A percentile compares a stretch with the other conserved stretches of the same genome.
These are phyloP conservation scores for Spathaspora boniae DNA, from an alignment of 805 yeast genomes.

Conservation along the genomic window DNA sequence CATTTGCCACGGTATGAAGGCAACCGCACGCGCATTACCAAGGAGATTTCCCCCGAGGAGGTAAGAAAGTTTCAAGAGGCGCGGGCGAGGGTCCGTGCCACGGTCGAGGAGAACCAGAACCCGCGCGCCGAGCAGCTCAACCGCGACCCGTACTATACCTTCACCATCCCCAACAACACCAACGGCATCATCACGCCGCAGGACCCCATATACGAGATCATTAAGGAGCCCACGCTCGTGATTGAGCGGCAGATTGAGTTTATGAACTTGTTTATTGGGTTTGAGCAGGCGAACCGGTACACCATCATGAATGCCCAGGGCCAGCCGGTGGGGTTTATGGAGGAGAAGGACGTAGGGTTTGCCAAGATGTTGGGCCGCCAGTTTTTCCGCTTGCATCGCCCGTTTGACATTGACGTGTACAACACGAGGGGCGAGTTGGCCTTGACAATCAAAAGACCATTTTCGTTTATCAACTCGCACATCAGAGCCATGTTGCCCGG, in stretches of 20 bases:
- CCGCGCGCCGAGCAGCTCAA: constrained; percentile 22
- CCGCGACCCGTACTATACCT: constrained; percentile 31
- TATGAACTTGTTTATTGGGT: constrained; percentile 83
- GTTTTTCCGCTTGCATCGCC: constrained; percentile 79
- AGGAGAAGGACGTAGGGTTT: constrained; percentile 75
- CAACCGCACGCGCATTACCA: constrained; percentile 24
- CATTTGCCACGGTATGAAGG: constrained; percentile 8
- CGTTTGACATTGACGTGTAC: constrained; percentile 71
- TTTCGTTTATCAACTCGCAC: constrained; percentile 85
- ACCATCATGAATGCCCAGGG: constrained; percentile 72
- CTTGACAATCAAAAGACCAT: constrained; percentile 73
- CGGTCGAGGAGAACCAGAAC: too few relatives aligned
- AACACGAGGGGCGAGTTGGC: constrained; percentile 59
- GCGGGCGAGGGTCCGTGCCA: constrained; percentile 4
- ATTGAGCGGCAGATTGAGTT: constrained; percentile 86
- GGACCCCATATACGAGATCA: constrained; percentile 59
- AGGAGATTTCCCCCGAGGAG: constrained; percentile 36
- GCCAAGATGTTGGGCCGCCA: constrained; percentile 75
- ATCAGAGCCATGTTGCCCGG: constrained; percentile 71
- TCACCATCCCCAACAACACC: constrained; percentile 37
- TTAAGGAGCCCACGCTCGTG: constrained; percentile 79
- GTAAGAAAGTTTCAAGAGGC: constrained; percentile 19
- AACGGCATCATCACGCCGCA: constrained; percentile 50
- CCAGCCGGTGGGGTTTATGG: constrained; percentile 70
- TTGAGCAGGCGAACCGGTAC: constrained; percentile 87